Evolutionary conservation across 2,329 filamentous ascomycete genomes (phyloP).

Genomic region (Cladosporium cucumerinum): DNA sequence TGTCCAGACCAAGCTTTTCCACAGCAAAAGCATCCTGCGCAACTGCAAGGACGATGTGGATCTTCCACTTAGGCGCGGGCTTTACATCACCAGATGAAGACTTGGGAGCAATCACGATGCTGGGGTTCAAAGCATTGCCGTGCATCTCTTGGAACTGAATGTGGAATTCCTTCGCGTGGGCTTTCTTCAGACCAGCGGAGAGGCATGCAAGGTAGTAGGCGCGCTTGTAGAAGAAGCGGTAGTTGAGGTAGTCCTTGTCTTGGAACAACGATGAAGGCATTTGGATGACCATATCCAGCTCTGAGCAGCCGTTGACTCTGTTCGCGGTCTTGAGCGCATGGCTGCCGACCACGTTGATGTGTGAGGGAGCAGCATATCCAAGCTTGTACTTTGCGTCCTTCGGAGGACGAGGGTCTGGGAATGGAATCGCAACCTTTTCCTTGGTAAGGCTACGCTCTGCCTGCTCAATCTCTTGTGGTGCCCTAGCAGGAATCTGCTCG

Average conservation of each 20-base stretch:
- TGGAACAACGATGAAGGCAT: slow-evolving; percentile 80
- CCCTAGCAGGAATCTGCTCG: slow-evolving; percentile 53
- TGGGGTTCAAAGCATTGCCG: slow-evolving; percentile 59
- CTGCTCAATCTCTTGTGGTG: slow-evolving; percentile 56
- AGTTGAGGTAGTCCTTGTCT: slow-evolving; percentile 89
- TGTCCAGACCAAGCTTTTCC: slow-evolving; percentile 66
- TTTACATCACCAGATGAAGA: slow-evolving; percentile 23
- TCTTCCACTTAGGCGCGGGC: slow-evolving; percentile 49
- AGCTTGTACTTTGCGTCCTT: slow-evolving; percentile 79
- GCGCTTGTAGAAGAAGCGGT: slow-evolving; percentile 91
- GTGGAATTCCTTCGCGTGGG: slow-evolving; percentile 58
- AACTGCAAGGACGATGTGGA: slow-evolving; percentile 75
- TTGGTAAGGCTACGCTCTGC: slow-evolving; percentile 65
- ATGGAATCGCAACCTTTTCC: slow-evolving; percentile 71
- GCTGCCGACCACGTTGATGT: slow-evolving; percentile 85
- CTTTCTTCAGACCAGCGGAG: slow-evolving; percentile 63
- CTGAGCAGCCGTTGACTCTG: slow-evolving; percentile 45
- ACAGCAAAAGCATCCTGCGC: slow-evolving; percentile 66
- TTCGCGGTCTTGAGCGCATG: slow-evolving; percentile 74
- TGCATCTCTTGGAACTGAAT: slow-evolving; percentile 30
- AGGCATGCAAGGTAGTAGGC: slow-evolving; percentile 88
- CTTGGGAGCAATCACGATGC: slow-evolving; percentile 50
- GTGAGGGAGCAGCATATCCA: slow-evolving; percentile 68
- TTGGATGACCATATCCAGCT: slow-evolving; percentile 79
- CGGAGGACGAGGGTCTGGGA: slow-evolving; percentile 73